These are phyloP conservation scores for Ophiostoma ips DNA, from an alignment of 2,329 filamentous ascomycete genomes.

Conservation along the genomic window DNA sequence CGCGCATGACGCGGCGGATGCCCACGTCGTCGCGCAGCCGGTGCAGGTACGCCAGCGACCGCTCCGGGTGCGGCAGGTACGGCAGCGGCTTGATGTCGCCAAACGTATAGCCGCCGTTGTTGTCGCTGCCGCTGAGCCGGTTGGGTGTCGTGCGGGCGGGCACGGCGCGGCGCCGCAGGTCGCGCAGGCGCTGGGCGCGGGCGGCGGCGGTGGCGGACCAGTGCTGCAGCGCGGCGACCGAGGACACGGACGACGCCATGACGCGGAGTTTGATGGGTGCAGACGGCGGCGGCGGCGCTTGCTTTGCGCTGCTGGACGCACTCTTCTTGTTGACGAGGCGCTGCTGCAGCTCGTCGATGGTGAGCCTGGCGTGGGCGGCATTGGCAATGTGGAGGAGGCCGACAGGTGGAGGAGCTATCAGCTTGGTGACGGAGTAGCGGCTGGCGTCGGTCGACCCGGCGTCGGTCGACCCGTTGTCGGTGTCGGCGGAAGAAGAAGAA, in stretches of 20 bases:
- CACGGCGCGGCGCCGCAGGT: conserved; percentile 4
- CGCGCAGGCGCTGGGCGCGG: conserved; percentile 3
- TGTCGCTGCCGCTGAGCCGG: conserved; percentile 35
- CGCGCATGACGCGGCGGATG: conserved; percentile 69
- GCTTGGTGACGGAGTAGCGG: conserved; percentile 16
- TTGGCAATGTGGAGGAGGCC: conserved; percentile 17
- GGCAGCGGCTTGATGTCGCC: conserved; percentile 58
- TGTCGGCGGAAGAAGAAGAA: too few relatives aligned
- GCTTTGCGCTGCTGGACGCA: too few relatives aligned
- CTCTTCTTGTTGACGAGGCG: background rate
- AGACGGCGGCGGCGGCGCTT: background rate
- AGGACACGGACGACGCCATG: conserved; percentile 17
- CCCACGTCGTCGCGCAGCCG: conserved; percentile 71
- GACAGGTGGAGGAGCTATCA: conserved; percentile 16
- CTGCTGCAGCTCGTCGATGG: background rate
- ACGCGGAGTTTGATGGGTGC: conserved; percentile 17
- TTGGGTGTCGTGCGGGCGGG: conserved; percentile 1
- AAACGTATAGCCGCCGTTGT: conserved; percentile 55
- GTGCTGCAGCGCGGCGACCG: conserved; percentile 16
- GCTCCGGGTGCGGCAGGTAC: conserved; percentile 62
- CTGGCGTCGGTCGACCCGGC: background rate
- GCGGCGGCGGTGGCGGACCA: conserved; percentile 12
- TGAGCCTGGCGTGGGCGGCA: conserved; percentile 11
- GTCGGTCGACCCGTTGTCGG: too few relatives aligned
- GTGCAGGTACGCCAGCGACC: conserved; percentile 57